Base-by-base conservation (phyloP, 306 rosid genomes). In the Elaeagnus macrophylla region DNA sequence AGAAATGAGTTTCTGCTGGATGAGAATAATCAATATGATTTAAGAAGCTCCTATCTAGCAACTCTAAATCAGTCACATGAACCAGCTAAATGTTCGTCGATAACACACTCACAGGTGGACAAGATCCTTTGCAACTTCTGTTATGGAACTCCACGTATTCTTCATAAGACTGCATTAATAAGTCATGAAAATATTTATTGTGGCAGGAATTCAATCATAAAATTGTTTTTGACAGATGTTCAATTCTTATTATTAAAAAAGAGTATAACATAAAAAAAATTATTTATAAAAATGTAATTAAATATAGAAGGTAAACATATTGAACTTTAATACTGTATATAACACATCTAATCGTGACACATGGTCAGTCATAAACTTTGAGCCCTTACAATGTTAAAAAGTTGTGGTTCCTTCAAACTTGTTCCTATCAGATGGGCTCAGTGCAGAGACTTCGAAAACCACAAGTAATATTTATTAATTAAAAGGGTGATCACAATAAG, bases 131-230 rank as follows among this genome's bases (percentile, higher is more conserved):
- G 70, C 48, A 38, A 55, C 61, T 70, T 71, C 77, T 67, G 67
- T 77, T 55, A 57, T 71, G 73, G 50, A 61, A 73, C 59, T 75
- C 74, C 55, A 75, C 67, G 68, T 75, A 75, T 49, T 75, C 81
- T 59, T 75, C 81, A 48, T 71, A 75, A 15, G 81, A 71, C 81
- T 75, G 74, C 71, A 62, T 48, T 13, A 62, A 66, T 7, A 58
- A 45, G 44, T 48, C 25, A 54, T 44, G 48, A 37, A 53, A 57
- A 36, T 20, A 67, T 8, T 17, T 25, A 66, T 56, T 50, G 47
- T 58, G 18, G 46, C 1, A 14, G 19, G n/a, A 16, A 41, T 41
- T 41, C 46, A 8, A 41, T 41, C 13, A 41, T 7, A 41, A 41
- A 11, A 10, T 41, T 41, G 7, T 40, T 41, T 5, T 41, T 41